Evolutionary conservation across 2,329 filamentous ascomycete species (phyloP).

Genomic region (Stenocarpella maydis): DNA sequence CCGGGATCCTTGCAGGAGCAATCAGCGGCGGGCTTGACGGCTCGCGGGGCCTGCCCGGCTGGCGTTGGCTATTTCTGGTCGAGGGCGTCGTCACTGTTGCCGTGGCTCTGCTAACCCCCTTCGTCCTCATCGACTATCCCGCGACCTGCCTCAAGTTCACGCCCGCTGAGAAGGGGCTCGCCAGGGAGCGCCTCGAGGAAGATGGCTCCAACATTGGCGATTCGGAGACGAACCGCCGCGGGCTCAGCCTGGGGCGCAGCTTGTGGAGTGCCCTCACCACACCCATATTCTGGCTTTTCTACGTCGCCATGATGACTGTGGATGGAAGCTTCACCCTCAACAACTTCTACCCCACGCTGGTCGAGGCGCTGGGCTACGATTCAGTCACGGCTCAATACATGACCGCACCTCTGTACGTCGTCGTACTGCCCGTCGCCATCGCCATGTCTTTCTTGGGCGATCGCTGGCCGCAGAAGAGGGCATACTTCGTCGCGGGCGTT

Average conservation of each 20-base stretch:
- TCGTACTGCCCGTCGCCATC: not conserved
- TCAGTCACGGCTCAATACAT: conserved; percentile 54
- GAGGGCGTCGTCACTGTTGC: conserved; percentile 46
- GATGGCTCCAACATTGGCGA: not conserved
- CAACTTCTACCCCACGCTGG: conserved; percentile 58
- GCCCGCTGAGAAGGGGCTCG: not conserved
- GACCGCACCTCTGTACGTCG: conserved; percentile 39
- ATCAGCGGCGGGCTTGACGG: conserved; percentile 53
- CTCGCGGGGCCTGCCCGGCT: conserved; percentile 52
- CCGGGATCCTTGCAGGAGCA: conserved; percentile 54
- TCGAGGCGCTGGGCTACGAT: conserved; percentile 55
- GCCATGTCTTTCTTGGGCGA: not conserved
- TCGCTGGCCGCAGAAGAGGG: conserved; percentile 1
- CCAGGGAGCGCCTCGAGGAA: not conserved
- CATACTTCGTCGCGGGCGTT: not conserved
- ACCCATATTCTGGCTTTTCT: not conserved
- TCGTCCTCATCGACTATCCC: conserved; percentile 49
- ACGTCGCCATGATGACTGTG: conserved; percentile 4
- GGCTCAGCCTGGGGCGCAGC: not conserved
- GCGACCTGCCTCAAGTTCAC: conserved; percentile 1
- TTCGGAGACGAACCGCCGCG: not conserved
- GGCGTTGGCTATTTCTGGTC: conserved; percentile 57
- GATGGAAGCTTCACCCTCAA: conserved; percentile 49
- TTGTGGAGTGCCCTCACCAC: conserved; percentile 2
- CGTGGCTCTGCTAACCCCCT: conserved; percentile 49